Percentiles rank a stretch among this genome's conserved stretches.
phyloP scores from a whole-genome alignment of 2,329 filamentous ascomycete genomes.

The Colletotrichum melonis region DNA sequence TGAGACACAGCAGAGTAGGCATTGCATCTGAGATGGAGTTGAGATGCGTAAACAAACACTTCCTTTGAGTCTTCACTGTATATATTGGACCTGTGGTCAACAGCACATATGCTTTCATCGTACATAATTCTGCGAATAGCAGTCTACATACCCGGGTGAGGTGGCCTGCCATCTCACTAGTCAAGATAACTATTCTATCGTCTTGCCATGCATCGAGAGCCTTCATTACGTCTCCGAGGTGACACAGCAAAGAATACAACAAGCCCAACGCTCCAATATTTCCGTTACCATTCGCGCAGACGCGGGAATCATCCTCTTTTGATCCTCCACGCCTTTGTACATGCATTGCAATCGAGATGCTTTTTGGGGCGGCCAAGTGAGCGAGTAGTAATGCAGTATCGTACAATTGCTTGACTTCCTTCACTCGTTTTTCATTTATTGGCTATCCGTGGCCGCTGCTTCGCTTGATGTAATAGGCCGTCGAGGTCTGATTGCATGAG shows the following conservation, averaged over 20 bases:
- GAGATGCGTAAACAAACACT: neutral
- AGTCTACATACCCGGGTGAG: conserved; percentile 1
- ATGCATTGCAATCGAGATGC: neutral
- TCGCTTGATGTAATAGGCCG: conserved; percentile 2
- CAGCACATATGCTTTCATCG: conserved; percentile 22
- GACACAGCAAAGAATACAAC: neutral
- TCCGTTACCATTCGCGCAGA: neutral
- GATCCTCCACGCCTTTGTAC: neutral
- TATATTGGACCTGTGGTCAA: conserved; percentile 18
- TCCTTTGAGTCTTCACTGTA: conserved; percentile 21
- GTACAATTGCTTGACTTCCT: neutral
- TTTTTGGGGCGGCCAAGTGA: neutral
- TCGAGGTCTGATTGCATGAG: conserved; percentile 19
- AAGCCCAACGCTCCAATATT: neutral
- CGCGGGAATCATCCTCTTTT: neutral
- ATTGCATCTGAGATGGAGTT: neutral
- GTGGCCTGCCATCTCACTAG: conserved; percentile 12
- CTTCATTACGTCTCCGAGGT: neutral
- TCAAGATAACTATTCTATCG: neutral
- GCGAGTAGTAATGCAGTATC: neutral
- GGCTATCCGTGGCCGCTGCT: neutral
- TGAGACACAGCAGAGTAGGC: neutral
- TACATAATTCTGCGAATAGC: conserved; percentile 12
- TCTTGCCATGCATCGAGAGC: neutral
- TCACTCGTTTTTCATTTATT: neutral